Conservation (phyloP, 805 yeast species). For the Pichia nakasei region DNA sequence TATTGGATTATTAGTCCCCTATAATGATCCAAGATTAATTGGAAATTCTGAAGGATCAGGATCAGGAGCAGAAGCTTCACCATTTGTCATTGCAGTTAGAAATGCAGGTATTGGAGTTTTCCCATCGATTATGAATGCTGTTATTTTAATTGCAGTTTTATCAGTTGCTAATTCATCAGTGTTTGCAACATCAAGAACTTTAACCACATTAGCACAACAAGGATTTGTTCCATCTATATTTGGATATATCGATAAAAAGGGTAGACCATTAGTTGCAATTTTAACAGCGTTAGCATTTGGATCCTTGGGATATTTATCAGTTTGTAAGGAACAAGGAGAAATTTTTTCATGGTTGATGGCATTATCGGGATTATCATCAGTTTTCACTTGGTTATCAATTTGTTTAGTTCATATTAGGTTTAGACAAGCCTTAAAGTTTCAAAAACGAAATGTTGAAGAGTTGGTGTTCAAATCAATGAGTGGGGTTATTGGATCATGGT, state of each 20-base stretch:
- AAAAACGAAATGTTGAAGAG: conserved; percentile 56
- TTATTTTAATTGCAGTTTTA: conserved; percentile 53
- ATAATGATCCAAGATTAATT: conserved; percentile 37
- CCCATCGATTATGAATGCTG: conserved; percentile 60
- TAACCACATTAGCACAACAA: conserved; percentile 54
- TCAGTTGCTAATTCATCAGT: conserved; percentile 67
- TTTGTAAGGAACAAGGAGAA: conserved; percentile 40
- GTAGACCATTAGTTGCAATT: conserved; percentile 65
- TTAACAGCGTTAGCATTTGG: conserved; percentile 41
- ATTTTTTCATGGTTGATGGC: conserved; percentile 66
- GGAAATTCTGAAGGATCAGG: conserved; percentile 38
- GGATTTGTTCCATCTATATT: conserved; percentile 51
- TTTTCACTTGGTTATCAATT: conserved; percentile 65
- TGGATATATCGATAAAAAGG: conserved; percentile 57
- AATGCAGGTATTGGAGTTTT: conserved; percentile 48
- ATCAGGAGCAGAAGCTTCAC: conserved; percentile 44
- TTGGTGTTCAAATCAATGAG: conserved; percentile 52
- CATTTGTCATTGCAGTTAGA: conserved; percentile 57
- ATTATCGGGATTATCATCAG: conserved; percentile 59
- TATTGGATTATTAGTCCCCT: conserved; percentile 52
- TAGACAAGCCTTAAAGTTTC: conserved; percentile 50
- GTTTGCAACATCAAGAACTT: conserved; percentile 56
- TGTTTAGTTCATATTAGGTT: conserved; percentile 56
- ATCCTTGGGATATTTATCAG: conserved; percentile 49
- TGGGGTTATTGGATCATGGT: conserved; percentile 56